Conservation (phyloP, 2,329 filamentous ascomycete genomes). For the Juglanconis sp. region DNA sequence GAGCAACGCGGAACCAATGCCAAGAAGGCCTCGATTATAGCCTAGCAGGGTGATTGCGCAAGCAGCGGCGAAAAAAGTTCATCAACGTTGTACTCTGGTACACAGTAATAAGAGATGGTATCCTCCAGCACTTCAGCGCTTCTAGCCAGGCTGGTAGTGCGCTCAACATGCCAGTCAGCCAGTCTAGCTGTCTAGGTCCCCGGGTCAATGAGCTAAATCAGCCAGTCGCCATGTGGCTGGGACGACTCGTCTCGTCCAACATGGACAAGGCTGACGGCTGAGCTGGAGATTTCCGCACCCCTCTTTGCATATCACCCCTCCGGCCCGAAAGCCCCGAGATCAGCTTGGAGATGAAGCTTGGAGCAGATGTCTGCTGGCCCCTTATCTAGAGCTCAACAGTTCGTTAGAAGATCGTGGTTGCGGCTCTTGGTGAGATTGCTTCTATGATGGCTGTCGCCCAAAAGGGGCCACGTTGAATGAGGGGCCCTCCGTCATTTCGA, state of each 20-base stretch:
- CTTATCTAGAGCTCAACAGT: not conserved
- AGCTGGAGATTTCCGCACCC: not conserved
- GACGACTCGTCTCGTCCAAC: not conserved
- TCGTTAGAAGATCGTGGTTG: not conserved
- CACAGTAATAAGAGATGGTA: no score
- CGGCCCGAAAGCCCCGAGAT: constrained; percentile 1
- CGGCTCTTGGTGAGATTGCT: constrained; percentile 1
- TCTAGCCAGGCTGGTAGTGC: not conserved
- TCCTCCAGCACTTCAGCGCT: not conserved
- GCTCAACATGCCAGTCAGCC: not conserved
- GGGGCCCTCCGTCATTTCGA: not conserved
- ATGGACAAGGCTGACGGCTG: constrained; percentile 10
- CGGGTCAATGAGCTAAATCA: not conserved
- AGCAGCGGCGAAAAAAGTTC: constrained; percentile 12
- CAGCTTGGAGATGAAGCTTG: not conserved
- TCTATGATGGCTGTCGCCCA: not conserved
- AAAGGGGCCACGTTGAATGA: not conserved
- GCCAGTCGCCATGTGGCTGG: constrained; percentile 1
- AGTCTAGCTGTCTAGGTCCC: not conserved
- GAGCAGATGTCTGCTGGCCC: not conserved
- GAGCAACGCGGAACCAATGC: not conserved
- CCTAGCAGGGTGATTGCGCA: constrained; percentile 14
- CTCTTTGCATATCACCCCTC: not conserved
- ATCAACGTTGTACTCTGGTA: not conserved
- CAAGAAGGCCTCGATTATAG: constrained; percentile 9